phyloP scores from a whole-genome alignment of 2,329 filamentous ascomycete species.

The Dichotomopilus funicola region DNA sequence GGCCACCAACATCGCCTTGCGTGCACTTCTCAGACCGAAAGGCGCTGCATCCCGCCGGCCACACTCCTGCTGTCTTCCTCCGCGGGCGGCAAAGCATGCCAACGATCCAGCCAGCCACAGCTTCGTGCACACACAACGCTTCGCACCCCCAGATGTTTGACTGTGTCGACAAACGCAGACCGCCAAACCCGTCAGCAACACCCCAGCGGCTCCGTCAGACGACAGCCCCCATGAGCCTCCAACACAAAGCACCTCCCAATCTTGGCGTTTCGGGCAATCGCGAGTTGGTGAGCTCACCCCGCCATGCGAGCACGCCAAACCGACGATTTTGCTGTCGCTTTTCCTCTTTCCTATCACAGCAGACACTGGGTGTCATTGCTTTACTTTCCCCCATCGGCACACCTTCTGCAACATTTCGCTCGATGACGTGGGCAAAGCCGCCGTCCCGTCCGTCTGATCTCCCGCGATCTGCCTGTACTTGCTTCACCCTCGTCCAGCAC shows the following conservation, averaged over 20 bases:
- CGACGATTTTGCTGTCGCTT: too few relatives aligned
- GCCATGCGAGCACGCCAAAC: too few relatives aligned
- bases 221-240: not conserved
- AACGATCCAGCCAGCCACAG: not conserved
- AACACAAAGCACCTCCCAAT: not conserved
- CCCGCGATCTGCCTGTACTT: slow-evolving; percentile 2
- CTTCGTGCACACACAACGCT: not conserved
- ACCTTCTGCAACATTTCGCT: too few relatives aligned
- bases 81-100: slow-evolving; percentile 17
- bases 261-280: not conserved
- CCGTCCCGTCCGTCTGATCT: slow-evolving; percentile 10
- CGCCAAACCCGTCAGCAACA: not conserved
- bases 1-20: not conserved
- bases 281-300: too few relatives aligned
- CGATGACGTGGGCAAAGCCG: slow-evolving; percentile 1
- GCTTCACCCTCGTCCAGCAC: slow-evolving; percentile 16
- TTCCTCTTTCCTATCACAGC: too few relatives aligned
- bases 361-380: too few relatives aligned
- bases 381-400: too few relatives aligned
- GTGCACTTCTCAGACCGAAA: not conserved
- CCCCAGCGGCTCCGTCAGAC: not conserved
- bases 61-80: not conserved
- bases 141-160: too few relatives aligned
- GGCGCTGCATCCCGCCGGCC: slow-evolving; percentile 5
- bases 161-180: too few relatives aligned